A percentile compares a stretch with the other conserved stretches of the same genome.
Evolutionary conservation across 768 basidiomycete genomes (phyloP).

Genomic region (Mycena vitilis): DNA sequence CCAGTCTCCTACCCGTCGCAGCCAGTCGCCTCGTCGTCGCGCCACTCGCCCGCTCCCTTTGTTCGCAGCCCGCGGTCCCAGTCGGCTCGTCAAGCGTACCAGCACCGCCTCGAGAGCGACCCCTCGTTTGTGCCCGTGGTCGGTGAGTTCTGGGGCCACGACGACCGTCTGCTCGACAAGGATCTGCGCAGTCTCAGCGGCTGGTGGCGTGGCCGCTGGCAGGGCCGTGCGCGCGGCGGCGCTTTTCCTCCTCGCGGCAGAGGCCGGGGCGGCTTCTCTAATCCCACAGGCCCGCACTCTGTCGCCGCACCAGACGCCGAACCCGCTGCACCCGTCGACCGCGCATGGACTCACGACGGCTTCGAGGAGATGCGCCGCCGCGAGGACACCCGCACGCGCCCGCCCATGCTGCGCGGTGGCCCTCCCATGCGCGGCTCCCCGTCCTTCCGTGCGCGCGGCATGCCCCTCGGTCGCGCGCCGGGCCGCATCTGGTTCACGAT

Average conservation of each 20-base stretch:
- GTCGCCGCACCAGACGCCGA: conserved; percentile 34
- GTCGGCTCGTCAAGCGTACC: conserved; percentile 87
- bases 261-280: conserved; percentile 62
- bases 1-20: too few relatives aligned
- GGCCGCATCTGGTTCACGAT: conserved; percentile 75
- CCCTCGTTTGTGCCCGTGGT: conserved; percentile 92
- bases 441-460: conserved; percentile 45
- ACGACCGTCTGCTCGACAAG: conserved; percentile 89
- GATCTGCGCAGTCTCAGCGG: conserved; percentile 84
- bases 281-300: conserved; percentile 17
- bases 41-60: conserved; percentile 24
- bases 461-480: conserved; percentile 44
- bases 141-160: conserved; percentile 95
- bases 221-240: conserved; percentile 65
- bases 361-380: conserved; percentile 87
- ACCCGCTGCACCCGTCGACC: conserved; percentile 66
- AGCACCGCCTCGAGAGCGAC: conserved; percentile 82
- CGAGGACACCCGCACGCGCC: conserved; percentile 67
- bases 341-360: conserved; percentile 86
- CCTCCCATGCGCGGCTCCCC: conserved; percentile 36
- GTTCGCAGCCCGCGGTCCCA: conserved; percentile 59
- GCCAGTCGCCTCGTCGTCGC: too few relatives aligned
- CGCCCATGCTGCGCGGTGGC: conserved; percentile 52
- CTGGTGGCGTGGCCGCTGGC: conserved; percentile 89
- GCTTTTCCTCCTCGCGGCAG: conserved; percentile 64